A percentile compares a stretch with the other conserved stretches of the same genome.
phyloP scores from a whole-genome alignment of 192 early-diverging fungal species.

The Backusella circina region DNA sequence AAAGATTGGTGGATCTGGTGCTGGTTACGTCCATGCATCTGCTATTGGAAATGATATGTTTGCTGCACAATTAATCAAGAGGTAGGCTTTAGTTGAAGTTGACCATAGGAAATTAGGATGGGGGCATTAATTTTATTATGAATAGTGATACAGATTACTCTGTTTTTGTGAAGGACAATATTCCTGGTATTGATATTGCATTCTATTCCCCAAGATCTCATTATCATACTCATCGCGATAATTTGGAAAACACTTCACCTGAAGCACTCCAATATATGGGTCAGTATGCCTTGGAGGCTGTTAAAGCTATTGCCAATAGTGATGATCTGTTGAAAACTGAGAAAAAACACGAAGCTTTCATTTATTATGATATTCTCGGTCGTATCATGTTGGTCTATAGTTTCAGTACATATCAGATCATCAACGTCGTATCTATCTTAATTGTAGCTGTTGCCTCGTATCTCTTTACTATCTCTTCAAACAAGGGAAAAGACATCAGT shows the following conservation, averaged over 20 bases:
- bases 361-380: slow-evolving; percentile 50
- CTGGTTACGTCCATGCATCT: slow-evolving; percentile 47
- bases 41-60: slow-evolving; percentile 65
- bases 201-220: slow-evolving; percentile 60
- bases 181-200: slow-evolving; percentile 67
- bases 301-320: slow-evolving; percentile 44
- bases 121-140: background rate
- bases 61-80: slow-evolving; percentile 34
- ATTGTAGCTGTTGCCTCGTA: slow-evolving; percentile 20
- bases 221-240: slow-evolving; percentile 64
- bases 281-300: slow-evolving; percentile 41
- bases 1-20: slow-evolving; percentile 39
- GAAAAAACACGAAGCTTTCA: slow-evolving; percentile 26
- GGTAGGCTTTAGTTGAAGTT: background rate
- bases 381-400: slow-evolving; percentile 38
- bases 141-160: slow-evolving; percentile 62
- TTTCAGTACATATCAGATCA: slow-evolving; percentile 18
- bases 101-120: background rate
- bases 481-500: background rate
- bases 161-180: slow-evolving; percentile 51
- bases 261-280: slow-evolving; percentile 67
- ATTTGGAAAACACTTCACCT: slow-evolving; percentile 42
- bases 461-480: background rate
- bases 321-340: slow-evolving; percentile 17
- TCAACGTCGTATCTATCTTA: slow-evolving; percentile 18